Percentiles rank a stretch among this genome's conserved stretches.
phyloP scores from a whole-genome alignment of 202 grass and related monocot species.

The Eragrostis tef region DNA sequence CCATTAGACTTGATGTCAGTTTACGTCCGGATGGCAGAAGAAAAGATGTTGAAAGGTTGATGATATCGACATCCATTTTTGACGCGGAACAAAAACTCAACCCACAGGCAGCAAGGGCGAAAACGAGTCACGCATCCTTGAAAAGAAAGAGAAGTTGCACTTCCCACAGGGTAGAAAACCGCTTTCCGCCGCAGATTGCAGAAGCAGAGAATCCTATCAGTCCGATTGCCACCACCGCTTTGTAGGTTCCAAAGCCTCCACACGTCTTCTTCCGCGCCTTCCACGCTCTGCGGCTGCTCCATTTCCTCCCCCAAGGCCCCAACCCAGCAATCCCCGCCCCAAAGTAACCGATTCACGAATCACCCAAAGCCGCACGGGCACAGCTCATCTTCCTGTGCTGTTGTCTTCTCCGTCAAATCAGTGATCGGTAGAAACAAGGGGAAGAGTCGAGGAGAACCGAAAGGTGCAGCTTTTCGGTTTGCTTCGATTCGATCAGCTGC shows the following conservation, averaged over 20 bases:
- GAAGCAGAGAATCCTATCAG: background rate
- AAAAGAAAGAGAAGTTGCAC: background rate
- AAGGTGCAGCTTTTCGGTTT: conserved; percentile 14
- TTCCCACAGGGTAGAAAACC: background rate
- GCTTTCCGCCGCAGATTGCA: conserved; percentile 39
- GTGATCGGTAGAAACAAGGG: background rate
- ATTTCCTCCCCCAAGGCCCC: conserved; percentile 39
- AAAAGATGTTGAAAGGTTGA: background rate
- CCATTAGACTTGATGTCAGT: background rate
- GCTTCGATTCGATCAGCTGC: conserved; percentile 18
- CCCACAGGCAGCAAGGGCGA: background rate
- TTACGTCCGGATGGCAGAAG: background rate
- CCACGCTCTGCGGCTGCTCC: conserved; percentile 1
- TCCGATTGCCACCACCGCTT: background rate
- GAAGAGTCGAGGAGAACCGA: background rate
- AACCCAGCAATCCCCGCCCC: conserved; percentile 12
- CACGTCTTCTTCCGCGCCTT: conserved; percentile 39
- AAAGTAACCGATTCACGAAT: conserved; percentile 14
- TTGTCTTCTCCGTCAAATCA: conserved; percentile 19
- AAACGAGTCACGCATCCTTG: background rate
- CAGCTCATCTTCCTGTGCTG: background rate
- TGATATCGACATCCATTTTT: conserved; percentile 4
- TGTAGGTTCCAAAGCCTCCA: background rate
- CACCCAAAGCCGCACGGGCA: conserved; percentile 9
- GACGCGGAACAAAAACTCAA: background rate